Evolutionary conservation across 2,329 filamentous ascomycete genomes (phyloP), one percentile per base, ranked within the genome.

Genomic region (Cryphonectria parasitica): DNA sequence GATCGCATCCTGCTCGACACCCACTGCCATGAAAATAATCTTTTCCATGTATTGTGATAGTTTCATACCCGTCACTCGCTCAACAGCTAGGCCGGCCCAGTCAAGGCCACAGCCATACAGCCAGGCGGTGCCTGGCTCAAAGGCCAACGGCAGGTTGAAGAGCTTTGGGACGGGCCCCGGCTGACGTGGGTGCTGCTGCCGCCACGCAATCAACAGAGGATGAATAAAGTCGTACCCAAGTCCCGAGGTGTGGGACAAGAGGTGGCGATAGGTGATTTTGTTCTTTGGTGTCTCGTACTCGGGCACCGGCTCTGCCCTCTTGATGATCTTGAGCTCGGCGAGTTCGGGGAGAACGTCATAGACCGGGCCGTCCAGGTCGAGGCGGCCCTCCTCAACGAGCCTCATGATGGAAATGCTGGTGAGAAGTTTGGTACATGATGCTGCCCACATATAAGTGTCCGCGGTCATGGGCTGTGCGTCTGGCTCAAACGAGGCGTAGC

Each of bases 341-440:
- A 90, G 79, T 43, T 86, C 85, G 0, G 87, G 87, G 1, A 84
- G 77, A 2, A 86, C 64, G 0, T 74, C 52, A 0, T 80, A 79
- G 0, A 89, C 74, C 67, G 88, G 83, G 2, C 81, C 82, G 11
- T 83, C 81, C 0, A 89, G 78, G 1, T 75, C 75, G 0, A 89
- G 74, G 0, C 84, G 76, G 0, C 85, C 86, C 8, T 84, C 80
- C 49, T 89, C 87, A 1, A 89, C 85, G 62, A 85, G 83, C 70
- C 88, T 85, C n/a, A 90, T 75, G 0, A 82, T 82, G 2, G 86
- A 83, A 66, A 90, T 82, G 1, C 83, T 82, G 2, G 87, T 83
- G 67, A 88, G 72, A 2, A 90, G 77, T 71, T 85, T 85, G 36
- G 78, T 81, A 2, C 77, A 79, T 3, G 80, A 83, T 2, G 80